Conservation (phyloP, 495 filamentous ascomycete species). For the Neurospora sp. region DNA sequence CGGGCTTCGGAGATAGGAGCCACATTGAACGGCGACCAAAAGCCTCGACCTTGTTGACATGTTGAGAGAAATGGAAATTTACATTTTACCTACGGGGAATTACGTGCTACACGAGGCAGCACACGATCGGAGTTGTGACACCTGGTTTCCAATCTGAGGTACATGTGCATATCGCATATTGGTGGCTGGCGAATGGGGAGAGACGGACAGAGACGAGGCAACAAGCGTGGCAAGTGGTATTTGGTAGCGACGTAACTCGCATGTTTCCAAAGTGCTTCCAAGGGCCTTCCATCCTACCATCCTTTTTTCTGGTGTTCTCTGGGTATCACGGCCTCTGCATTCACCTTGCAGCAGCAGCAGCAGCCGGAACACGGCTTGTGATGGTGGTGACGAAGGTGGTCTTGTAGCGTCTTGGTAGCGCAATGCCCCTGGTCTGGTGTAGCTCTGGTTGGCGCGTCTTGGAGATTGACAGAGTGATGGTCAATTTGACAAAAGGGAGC, state of each 20-base stretch:
- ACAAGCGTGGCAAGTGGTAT: not conserved
- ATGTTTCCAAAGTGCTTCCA: constrained; percentile 1
- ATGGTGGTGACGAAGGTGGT: not conserved
- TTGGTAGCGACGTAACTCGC: not conserved
- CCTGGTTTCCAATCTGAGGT: not conserved
- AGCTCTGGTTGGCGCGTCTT: not conserved
- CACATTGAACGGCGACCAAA: not conserved
- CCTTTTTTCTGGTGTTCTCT: not conserved
- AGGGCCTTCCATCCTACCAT: not conserved
- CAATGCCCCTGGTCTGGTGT: not conserved
- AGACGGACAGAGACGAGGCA: not conserved
- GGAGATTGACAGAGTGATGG: not conserved
- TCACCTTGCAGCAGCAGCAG: not conserved
- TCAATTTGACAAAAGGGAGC: not conserved
- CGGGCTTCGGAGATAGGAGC: not conserved
- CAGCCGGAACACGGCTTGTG: not conserved
- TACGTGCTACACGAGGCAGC: not conserved
- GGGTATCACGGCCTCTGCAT: not conserved
- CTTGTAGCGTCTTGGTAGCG: not conserved
- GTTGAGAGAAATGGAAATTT: not conserved
- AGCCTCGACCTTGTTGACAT: not conserved
- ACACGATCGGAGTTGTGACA: not conserved
- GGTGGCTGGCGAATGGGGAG: not conserved
- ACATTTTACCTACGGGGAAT: not conserved
- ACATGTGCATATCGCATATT: not conserved